Evolutionary conservation across 371 early-diverging fungal species (phyloP).

Genomic region (Modicella reniformis): DNA sequence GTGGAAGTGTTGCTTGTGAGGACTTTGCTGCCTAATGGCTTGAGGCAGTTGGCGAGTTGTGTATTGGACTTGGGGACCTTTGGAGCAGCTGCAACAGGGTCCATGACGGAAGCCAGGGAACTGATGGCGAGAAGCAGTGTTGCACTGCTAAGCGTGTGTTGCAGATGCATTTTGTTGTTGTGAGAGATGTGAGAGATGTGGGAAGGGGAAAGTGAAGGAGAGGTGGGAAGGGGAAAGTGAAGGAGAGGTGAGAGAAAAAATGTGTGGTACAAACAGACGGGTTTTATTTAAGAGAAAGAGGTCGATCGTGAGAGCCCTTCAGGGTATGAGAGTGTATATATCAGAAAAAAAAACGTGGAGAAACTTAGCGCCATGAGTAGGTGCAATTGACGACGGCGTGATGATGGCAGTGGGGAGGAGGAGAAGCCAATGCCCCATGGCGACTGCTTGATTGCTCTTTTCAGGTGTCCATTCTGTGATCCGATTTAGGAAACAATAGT

Average conservation of each 20-base stretch:
- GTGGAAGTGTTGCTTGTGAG: constrained; percentile 7
- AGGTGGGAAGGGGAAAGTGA: not conserved
- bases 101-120: constrained; percentile 14
- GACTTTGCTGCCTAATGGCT: constrained; percentile 35
- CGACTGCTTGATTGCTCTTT: too few species aligned
- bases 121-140: constrained; percentile 28
- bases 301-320: not conserved
- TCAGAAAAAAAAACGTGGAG: too few species aligned
- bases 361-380: too few species aligned
- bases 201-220: not conserved
- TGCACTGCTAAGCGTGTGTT: constrained; percentile 18
- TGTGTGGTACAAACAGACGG: not conserved
- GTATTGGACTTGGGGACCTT: constrained; percentile 7
- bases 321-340: too few species aligned
- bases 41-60: constrained; percentile 18
- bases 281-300: too few species aligned
- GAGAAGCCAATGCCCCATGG: too few species aligned
- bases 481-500: too few species aligned
- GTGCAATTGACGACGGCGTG: too few species aligned
- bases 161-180: constrained; percentile 15
- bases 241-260: not conserved
- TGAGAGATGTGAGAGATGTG: not conserved
- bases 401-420: too few species aligned
- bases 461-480: too few species aligned
- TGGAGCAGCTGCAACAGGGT: not conserved